A percentile compares a stretch with the other conserved stretches of the same genome.
Evolutionary conservation across 345 rosid genomes (phyloP).

Genomic region (Hibiscus tridactylites): DNA sequence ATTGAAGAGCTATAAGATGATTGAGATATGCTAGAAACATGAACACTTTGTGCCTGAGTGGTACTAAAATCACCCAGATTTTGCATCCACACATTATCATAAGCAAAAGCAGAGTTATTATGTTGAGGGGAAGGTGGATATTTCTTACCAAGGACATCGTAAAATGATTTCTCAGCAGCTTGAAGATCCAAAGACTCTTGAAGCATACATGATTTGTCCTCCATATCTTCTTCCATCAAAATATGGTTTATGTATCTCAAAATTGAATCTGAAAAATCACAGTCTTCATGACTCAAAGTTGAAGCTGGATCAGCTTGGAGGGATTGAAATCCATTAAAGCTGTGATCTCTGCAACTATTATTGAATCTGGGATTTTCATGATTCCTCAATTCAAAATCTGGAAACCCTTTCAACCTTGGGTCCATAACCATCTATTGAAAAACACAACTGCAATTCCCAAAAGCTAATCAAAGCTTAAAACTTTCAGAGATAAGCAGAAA

Average conservation of each 20-base stretch:
- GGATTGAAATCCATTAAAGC: constrained; percentile 27
- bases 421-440: constrained; percentile 42
- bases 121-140: constrained; percentile 81
- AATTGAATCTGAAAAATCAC: constrained; percentile 73
- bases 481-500: not conserved
- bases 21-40: constrained; percentile 28
- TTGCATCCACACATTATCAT: constrained; percentile 11
- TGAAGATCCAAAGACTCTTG: constrained; percentile 82
- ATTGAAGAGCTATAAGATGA: constrained; percentile 45
- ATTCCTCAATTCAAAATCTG: constrained; percentile 10
- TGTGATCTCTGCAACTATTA: constrained; percentile 14
- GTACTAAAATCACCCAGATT: constrained; percentile 24
- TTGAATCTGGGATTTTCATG: constrained; percentile 25
- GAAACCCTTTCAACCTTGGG: constrained; percentile 30
- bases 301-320: constrained; percentile 16
- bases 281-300: constrained; percentile 30
- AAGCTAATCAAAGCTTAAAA: not conserved
- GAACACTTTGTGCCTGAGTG: constrained; percentile 18
- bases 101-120: constrained; percentile 10
- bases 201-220: constrained; percentile 67
- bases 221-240: constrained; percentile 85
- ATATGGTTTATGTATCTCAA: constrained; percentile 78
- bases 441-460: not conserved
- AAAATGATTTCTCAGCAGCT: constrained; percentile 81
- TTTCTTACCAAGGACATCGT: constrained; percentile 78